phyloP scores from a whole-genome alignment of 371 early-diverging fungal genomes.

The Mucor lusitanicus region DNA sequence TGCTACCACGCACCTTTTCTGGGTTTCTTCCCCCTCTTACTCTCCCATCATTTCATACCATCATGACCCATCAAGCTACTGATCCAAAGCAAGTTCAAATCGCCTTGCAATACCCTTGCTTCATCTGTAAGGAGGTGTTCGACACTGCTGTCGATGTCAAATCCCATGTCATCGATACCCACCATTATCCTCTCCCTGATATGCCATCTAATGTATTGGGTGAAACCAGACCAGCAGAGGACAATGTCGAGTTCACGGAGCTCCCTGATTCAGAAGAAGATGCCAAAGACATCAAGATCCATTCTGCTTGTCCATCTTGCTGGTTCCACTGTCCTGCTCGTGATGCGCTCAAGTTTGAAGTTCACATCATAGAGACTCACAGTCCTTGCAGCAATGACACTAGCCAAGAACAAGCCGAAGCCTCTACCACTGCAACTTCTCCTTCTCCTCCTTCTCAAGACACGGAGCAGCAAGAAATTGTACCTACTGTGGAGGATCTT shows the following conservation, averaged over 20 bases:
- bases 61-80: neutral
- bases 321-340: too few relatives aligned
- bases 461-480: too few relatives aligned
- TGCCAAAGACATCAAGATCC: too few relatives aligned
- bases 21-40: neutral
- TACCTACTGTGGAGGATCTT: too few relatives aligned
- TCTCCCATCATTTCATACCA: neutral
- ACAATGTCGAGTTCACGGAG: neutral
- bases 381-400: too few relatives aligned
- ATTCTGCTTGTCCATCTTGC: too few relatives aligned
- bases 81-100: neutral
- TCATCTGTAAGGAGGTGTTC: neutral
- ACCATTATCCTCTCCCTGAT: neutral
- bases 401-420: too few relatives aligned
- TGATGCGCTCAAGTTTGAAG: too few relatives aligned
- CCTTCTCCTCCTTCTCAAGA: too few relatives aligned
- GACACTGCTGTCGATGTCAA: neutral
- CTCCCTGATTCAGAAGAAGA: neutral
- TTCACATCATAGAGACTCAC: too few relatives aligned
- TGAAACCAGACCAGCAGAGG: neutral
- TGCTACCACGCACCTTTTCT: neutral
- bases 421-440: too few relatives aligned
- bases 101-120: neutral
- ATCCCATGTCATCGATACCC: neutral
- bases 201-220: neutral